Base-by-base conservation (phyloP, 2,329 filamentous ascomycete species). In the Aspergillus sp. region DNA sequence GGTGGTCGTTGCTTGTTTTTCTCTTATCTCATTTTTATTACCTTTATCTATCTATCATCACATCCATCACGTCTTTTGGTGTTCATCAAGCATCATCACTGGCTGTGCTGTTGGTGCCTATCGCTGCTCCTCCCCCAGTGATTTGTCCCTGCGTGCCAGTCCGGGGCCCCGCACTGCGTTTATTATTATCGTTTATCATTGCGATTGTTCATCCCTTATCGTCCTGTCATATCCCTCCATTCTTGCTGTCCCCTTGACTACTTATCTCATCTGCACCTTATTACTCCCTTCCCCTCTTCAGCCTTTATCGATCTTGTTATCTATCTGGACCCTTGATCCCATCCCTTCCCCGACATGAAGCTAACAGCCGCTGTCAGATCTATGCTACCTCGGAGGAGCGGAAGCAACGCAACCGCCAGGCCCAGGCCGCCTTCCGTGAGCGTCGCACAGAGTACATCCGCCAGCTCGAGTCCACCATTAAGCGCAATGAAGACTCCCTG, bases 401-500 rank as follows among this genome's bases (percentile, higher is more conserved):
- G 72, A 98, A 99, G 82, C 95, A 98, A 80, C 88, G 95, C 66
- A 99, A 99, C 75, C 85, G 95, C 69, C 95, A 98, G 81, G 95
- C 95, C 51, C 95, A 99, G 80, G 95, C 95, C 58, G 95, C 95
- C 60, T 99, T 99, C 73, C 89, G 95, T 69, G 95, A 99, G 80
- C 90, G 95, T 67, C 89, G 95, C 61, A 98, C 94, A 58, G 95
- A 99, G 82, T 99, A 99, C 78, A 99, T 99, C 81, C 98, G 98
- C 81, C 95, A 99, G 78, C 86, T 99, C 25, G 95, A 99, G 80
- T 92, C 94, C 70, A 96, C 93, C 58, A 98, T 99, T 78, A 94
- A 95, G 73, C 91, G 95, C 69, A 94, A 98, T 83, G 95, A 99
- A 79, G 92, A 96, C 71, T 94, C 92, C 70, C 83, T 98, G 59